Evolutionary conservation across 352 stramenopile genomes (phyloP), one percentile per base, ranked within the genome.

Genomic region (Globisporangium ultimum): DNA sequence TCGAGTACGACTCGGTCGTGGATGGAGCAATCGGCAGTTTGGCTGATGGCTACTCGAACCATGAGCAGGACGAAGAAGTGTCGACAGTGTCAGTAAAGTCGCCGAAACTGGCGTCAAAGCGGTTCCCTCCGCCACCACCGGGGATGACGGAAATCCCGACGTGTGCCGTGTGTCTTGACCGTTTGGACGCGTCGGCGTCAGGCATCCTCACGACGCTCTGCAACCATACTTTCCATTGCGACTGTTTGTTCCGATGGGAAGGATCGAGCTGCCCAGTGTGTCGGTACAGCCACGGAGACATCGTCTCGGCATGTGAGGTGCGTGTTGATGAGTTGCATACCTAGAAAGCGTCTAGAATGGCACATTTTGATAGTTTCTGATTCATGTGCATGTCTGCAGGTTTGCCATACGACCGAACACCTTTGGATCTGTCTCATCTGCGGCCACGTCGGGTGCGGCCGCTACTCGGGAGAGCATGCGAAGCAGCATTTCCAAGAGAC

Each of bases 161-260:
- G 14, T 98, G 92, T 64, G 88, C 91, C 1, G 92, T 98, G 53
- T 98, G 92, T 77, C 72, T 98, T 28, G 92, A 98, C 55, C 73
- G 84, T 10, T 61, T 98, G 51, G 89, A 97, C 43, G 78, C 81
- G 34, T 91, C 86, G 14, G 85, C 80, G 6, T 96, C 85, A 0
- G 84, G 87, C 3, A 97, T 98, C 63, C 75, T 99, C 21, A 98
- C 96, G 32, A 99, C 97, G 22, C 81, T 98, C 48, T 99, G 97
- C 74, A 99, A 99, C 70, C 97, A 99, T 76, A 98, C 90, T 18
- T 99, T 99, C 69, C 97, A 99, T 76, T 96, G 96, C 54, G 89
- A 98, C 61, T 99, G 97, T 68, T 71, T 99, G 2, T 89, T 94
- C 60, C 88, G 89, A 53, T 98, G 95, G 87, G 84, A 98, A 78